Conservation (phyloP, 1,284 basidiomycete species). For the Irpex sp. region DNA sequence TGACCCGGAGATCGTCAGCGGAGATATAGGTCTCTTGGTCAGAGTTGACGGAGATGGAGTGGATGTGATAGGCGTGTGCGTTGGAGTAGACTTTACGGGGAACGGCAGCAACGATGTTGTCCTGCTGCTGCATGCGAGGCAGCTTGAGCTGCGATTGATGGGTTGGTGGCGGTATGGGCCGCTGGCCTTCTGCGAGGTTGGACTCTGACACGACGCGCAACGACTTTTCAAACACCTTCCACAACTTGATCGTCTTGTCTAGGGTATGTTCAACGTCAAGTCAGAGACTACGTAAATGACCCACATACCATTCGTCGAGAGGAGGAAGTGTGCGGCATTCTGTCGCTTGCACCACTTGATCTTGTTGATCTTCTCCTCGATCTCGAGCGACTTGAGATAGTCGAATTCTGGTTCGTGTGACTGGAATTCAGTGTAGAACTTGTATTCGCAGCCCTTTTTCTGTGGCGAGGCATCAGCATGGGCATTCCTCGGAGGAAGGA, state of each 20-base stretch:
- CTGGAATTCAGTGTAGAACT: constrained; percentile 99
- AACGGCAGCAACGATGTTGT: constrained; percentile 97
- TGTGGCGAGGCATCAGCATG: constrained; percentile 27
- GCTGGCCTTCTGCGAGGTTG: constrained; percentile 83
- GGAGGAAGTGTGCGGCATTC: constrained; percentile 94
- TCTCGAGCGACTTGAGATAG: constrained; percentile 99
- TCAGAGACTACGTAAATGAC: neutral
- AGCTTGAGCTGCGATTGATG: constrained; percentile 61
- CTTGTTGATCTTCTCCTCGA: constrained; percentile 99
- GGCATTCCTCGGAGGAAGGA: constrained; percentile 19
- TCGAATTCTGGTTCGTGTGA: constrained; percentile 99
- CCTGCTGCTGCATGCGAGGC: constrained; percentile 89
- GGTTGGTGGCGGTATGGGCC: constrained; percentile 56
- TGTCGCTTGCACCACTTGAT: constrained; percentile 99
- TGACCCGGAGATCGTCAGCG: constrained; percentile 94
- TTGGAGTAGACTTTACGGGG: constrained; percentile 99
- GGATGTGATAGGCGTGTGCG: constrained; percentile 99
- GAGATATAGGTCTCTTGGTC: constrained; percentile 99
- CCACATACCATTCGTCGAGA: constrained; percentile 89
- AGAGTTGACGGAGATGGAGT: constrained; percentile 98
- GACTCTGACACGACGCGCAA: constrained; percentile 96
- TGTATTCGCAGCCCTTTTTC: constrained; percentile 99
- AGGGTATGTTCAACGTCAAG: neutral
- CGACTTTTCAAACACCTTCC: constrained; percentile 99
- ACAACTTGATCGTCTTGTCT: constrained; percentile 99